Evolutionary conservation across 1,139 yeast species (phyloP).

Genomic region (Candida sanyaensis): DNA sequence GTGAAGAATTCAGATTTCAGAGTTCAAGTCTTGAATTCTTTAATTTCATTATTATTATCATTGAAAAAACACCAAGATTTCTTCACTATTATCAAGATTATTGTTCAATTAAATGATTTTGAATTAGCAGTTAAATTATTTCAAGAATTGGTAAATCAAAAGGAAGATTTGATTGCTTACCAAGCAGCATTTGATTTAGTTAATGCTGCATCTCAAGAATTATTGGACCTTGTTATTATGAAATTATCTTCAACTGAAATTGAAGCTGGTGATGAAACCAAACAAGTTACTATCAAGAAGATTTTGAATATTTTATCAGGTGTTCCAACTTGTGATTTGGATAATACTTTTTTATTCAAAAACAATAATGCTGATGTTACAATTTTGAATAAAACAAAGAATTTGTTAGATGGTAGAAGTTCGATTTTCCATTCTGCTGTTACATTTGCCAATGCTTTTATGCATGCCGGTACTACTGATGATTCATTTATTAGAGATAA

Average conservation of each 20-base stretch:
- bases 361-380: constrained; percentile 87
- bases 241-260: constrained; percentile 43
- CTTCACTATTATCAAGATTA: constrained; percentile 76
- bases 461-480: constrained; percentile 97
- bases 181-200: constrained; percentile 97
- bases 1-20: constrained; percentile 64
- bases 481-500: constrained; percentile 90
- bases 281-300: constrained; percentile 30
- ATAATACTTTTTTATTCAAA: constrained; percentile 81
- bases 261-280: constrained; percentile 19
- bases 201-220: constrained; percentile 89
- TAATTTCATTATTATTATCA: constrained; percentile 61
- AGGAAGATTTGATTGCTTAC: constrained; percentile 61
- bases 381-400: constrained; percentile 80
- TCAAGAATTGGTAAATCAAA: constrained; percentile 51
- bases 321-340: constrained; percentile 91
- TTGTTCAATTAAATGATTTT: constrained; percentile 83
- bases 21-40: constrained; percentile 57
- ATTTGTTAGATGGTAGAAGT: constrained; percentile 83
- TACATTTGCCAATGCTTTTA: constrained; percentile 90
- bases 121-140: constrained; percentile 69
- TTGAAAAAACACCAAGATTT: constrained; percentile 75
- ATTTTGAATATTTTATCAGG: constrained; percentile 80
- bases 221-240: constrained; percentile 63
- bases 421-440: constrained; percentile 96